phyloP scores from a whole-genome alignment of 495 filamentous ascomycete genomes.

The Penicillium diatomitis region DNA sequence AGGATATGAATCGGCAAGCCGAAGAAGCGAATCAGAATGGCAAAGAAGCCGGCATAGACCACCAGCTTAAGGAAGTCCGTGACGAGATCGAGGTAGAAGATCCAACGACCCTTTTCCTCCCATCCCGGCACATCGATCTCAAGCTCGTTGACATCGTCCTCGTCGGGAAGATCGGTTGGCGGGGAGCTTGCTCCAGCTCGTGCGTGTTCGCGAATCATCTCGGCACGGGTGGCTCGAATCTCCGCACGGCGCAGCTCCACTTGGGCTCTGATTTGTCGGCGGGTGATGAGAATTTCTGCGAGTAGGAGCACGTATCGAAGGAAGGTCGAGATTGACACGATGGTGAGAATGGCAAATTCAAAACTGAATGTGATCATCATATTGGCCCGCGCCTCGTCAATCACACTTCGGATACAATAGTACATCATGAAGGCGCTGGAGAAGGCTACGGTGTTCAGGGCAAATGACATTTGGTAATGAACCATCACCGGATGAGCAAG shows the following conservation, averaged over 20 bases:
- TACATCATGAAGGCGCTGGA: conserved; percentile 70
- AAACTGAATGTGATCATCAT: conserved; percentile 99
- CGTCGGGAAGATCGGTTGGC: conserved; percentile 41
- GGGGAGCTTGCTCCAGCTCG: conserved; percentile 23
- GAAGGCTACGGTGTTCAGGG: conserved; percentile 63
- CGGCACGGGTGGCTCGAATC: conserved; percentile 52
- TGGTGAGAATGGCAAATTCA: conserved; percentile 81
- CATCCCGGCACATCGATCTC: conserved; percentile 92
- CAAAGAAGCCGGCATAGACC: conserved; percentile 86
- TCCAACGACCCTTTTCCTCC: conserved; percentile 92
- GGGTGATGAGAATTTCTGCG: conserved; percentile 64
- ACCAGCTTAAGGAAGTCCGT: conserved; percentile 87
- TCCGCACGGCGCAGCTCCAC: conserved; percentile 57
- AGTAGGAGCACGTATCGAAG: conserved; percentile 73
- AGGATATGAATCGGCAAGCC: conserved; percentile 95
- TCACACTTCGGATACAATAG: conserved; percentile 73
- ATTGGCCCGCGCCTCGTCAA: conserved; percentile 76
- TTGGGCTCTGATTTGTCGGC: conserved; percentile 56
- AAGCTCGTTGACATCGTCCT: conserved; percentile 80
- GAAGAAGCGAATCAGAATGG: conserved; percentile 85
- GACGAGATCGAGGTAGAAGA: conserved; percentile 78
- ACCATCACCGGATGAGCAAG: conserved; percentile 85
- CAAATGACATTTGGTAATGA: conserved; percentile 70
- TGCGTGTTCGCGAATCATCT: conserved; percentile 35
- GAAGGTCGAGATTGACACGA: conserved; percentile 70